Base-by-base conservation (phyloP, 2,329 filamentous ascomycete genomes). In the Raffaelea deltoideospora region DNA sequence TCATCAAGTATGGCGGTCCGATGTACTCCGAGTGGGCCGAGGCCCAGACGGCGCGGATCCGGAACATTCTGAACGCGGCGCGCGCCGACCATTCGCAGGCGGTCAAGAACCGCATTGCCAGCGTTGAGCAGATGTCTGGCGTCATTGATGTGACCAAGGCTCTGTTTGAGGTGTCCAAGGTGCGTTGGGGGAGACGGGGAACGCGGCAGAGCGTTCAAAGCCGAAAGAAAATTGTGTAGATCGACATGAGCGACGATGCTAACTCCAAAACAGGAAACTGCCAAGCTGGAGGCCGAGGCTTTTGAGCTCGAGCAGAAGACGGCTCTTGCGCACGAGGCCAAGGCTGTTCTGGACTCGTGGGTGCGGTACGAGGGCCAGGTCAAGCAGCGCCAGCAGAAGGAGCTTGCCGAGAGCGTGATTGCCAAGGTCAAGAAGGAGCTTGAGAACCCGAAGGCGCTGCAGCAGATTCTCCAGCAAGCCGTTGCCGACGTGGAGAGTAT, bases 371-470 rank as follows among this genome's bases (percentile, higher is more conserved):
- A 98, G 71, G 69, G 82, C 53, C 90, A 96, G 72, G 87, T 98
- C 57, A 98, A 96, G 82, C 81, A 88, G 70, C 81, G 90, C 61
- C 86, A 98, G 72, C 90, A 98, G 75, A 79, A 73, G 64, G 90
- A 98, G 73, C 76, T 98, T 48, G 85, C 90, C 47, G 78, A 93
- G 58, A 76, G 67, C 61, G 71, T 98, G 63, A 96, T 98, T 55
- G 76, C 81, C 70, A 98, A 95, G 77, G 90, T 96, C 58, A 79
- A 83, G 64, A 96, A 96, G 77, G 88, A 96, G 73, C 77, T 98
- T 41, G 84, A 95, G 74, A 95, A 82, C 74, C 90, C 92, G 61
- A 96, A 87, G 76, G 73, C 79, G 48, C 78, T 98, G 53, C 85
- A 95, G 72, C 86, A 95, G 69, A 95, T 98, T 55, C 77, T 98